These are phyloP conservation scores for Agaricus subrufescens DNA, from an alignment of 768 basidiomycete genomes.

Conservation along the genomic window DNA sequence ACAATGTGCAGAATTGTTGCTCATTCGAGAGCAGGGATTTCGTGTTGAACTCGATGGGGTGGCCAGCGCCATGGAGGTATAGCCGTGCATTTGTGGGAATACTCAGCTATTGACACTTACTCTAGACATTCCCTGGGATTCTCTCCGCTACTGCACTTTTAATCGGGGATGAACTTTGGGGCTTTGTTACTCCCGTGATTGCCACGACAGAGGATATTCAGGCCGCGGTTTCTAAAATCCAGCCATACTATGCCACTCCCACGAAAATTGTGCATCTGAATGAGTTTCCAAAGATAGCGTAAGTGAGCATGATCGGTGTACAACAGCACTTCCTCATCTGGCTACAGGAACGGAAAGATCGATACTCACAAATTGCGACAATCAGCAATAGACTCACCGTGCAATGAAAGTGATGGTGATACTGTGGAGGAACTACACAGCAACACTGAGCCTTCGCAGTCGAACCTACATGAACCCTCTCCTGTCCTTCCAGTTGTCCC, in stretches of 20 bases:
- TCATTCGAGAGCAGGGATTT: conserved; percentile 37
- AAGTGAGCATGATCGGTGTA: conserved; percentile 13
- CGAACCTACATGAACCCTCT: conserved; percentile 6
- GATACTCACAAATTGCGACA: conserved; percentile 43
- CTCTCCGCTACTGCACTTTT: conserved; percentile 45
- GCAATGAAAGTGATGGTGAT: background rate
- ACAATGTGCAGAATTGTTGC: background rate
- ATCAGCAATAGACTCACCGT: conserved; percentile 23
- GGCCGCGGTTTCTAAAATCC: conserved; percentile 41
- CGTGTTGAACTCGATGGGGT: conserved; percentile 63
- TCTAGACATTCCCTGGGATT: conserved; percentile 36
- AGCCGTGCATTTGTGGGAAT: conserved; percentile 30
- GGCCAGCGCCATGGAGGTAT: conserved; percentile 53
- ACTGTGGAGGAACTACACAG: too few species aligned
- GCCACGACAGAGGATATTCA: conserved; percentile 33
- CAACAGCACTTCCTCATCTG: conserved; percentile 2
- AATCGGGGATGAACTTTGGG: conserved; percentile 50
- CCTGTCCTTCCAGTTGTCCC: conserved; percentile 13
- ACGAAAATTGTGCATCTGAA: conserved; percentile 37
- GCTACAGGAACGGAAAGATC: conserved; percentile 43
- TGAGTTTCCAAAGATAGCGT: conserved; percentile 50
- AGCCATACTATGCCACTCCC: conserved; percentile 60
- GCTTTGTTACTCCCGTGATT: conserved; percentile 41
- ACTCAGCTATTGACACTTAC: background rate
- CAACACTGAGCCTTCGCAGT: conserved; percentile 6